phyloP scores from a whole-genome alignment of 768 basidiomycete species.

The Tylopilus subfusipes region DNA sequence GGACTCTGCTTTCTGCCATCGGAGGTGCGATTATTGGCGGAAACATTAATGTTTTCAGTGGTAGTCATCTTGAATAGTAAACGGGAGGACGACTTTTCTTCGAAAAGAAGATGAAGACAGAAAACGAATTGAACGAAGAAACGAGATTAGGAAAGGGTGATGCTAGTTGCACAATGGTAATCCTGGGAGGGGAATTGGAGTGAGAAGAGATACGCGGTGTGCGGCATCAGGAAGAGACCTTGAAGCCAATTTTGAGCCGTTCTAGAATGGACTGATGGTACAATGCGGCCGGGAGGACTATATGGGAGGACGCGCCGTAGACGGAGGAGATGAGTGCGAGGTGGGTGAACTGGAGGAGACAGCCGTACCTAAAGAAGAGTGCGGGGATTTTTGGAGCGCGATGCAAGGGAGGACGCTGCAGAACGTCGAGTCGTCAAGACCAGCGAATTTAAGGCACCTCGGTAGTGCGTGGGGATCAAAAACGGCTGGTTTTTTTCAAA shows the following conservation, averaged over 20 bases:
- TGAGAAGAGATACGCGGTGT: conserved; percentile 24
- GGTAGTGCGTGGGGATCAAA: conserved; percentile 40
- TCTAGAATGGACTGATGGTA: conserved; percentile 79
- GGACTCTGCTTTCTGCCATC: conserved; percentile 83
- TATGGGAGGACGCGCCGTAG: conserved; percentile 18
- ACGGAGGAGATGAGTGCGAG: conserved; percentile 22
- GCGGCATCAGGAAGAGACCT: conserved; percentile 39
- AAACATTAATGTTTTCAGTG: conserved; percentile 66
- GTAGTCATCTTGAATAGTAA: conserved; percentile 61
- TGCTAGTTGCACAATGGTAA: conserved; percentile 66
- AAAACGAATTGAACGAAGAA: conserved; percentile 48
- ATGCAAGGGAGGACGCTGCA: conserved; percentile 33
- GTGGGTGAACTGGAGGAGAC: conserved; percentile 19
- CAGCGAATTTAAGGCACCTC: conserved; percentile 41
- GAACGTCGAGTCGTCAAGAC: conserved; percentile 28
- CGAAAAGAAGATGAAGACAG: conserved; percentile 47
- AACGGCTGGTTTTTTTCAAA: conserved; percentile 35
- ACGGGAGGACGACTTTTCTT: conserved; percentile 48
- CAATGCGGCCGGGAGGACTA: conserved; percentile 59
- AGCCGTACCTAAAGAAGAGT: conserved; percentile 42
- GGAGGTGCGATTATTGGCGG: conserved; percentile 67
- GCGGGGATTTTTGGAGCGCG: conserved; percentile 29
- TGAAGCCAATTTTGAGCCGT: conserved; percentile 72
- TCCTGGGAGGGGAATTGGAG: conserved; percentile 37
- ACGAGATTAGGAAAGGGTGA: conserved; percentile 50